Evolutionary conservation across 345 rosid species (phyloP), one percentile per base, ranked within the genome.

Genomic region (Durio zibethinus): DNA sequence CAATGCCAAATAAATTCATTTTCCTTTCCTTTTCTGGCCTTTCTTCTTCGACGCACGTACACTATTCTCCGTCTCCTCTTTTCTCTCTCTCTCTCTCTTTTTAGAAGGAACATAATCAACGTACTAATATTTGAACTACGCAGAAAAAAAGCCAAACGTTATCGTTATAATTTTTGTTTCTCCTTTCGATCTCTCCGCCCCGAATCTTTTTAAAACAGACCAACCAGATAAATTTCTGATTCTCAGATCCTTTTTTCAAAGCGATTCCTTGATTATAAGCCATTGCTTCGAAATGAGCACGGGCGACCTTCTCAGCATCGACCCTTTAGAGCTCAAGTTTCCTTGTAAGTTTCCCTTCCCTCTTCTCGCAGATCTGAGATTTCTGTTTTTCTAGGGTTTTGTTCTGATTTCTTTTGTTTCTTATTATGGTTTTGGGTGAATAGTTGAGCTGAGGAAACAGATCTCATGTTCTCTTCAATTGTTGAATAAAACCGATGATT

Each of bases 391-490:
- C 6, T 72, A 56, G 77, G 62, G 60, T 48, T 83, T 82, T 71
- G 18, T 36, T 80, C 31, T 54, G 61, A 33, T 42, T 74, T 43
- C 1, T 66, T 61, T 57, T 4, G 2, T 61, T 52, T 63, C 50
- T 68, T 66, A 38, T 53, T 75, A 45, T 75, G 10, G 36, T 50
- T 80, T 77, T 61, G 75, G n/a, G 67, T 84, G 31, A 72, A 72
- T 73, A 90, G 97, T 92, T 81, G 94, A 92, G 83, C 86, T 92
- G 86, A 89, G 82, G 94, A 92, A 90, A 90, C 97, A 90, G 97
- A 92, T 92, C 92, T 86, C 91, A 35, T 92, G 89, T 83, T 86
- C 92, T 54, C 94, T 92, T 78, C 91, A 85, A 80, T 79, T 92
- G 78, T 87, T 88, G 42, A 92, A 92, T 83, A 89, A 77, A 82